A percentile compares a stretch with the other conserved stretches of the same genome.
These are phyloP conservation scores for Calycina herbarum DNA, from an alignment of 2,329 filamentous ascomycete species.

Conservation along the genomic window DNA sequence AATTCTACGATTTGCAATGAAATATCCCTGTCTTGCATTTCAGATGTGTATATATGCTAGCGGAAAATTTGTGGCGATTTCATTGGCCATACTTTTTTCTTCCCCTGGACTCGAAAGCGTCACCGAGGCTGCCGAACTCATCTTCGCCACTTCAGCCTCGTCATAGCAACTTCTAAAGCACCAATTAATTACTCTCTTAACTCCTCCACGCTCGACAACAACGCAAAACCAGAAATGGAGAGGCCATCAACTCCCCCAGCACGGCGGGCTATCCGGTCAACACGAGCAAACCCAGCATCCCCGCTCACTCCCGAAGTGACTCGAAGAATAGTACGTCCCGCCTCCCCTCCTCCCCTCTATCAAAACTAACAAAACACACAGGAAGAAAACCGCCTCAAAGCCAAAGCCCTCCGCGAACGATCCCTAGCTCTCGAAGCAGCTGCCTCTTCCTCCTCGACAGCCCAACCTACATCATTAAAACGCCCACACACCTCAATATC, in stretches of 20 bases:
- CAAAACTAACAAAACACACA: slow-evolving; percentile 39
- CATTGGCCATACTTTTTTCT: not conserved
- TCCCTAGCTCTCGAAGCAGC: slow-evolving; percentile 61
- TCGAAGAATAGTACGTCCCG: slow-evolving; percentile 53
- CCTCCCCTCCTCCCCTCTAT: not conserved
- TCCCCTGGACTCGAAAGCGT: not conserved
- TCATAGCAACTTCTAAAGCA: slow-evolving; percentile 8
- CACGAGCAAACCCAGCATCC: slow-evolving; percentile 33
- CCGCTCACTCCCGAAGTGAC: slow-evolving; percentile 56
- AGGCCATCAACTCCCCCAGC: slow-evolving; percentile 27
- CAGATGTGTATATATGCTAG: not conserved
- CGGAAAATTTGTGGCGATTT: not conserved
- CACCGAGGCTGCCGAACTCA: slow-evolving; percentile 15
- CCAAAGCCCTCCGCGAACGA: slow-evolving; percentile 81
- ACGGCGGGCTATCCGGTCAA: not conserved
- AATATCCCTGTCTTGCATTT: not conserved
- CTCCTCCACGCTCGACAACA: not conserved
- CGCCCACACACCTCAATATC: slow-evolving; percentile 68
- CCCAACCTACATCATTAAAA: slow-evolving; percentile 62
- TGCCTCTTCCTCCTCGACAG: slow-evolving; percentile 49
- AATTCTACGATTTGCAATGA: slow-evolving; percentile 10
- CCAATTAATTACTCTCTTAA: not conserved
- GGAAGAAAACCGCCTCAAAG: slow-evolving; percentile 85
- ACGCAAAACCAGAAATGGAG: slow-evolving; percentile 24
- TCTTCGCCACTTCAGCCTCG: slow-evolving; percentile 24